These are phyloP conservation scores for Melampsora medusae DNA, from an alignment of 1,284 basidiomycete species.

Conservation along the genomic window DNA sequence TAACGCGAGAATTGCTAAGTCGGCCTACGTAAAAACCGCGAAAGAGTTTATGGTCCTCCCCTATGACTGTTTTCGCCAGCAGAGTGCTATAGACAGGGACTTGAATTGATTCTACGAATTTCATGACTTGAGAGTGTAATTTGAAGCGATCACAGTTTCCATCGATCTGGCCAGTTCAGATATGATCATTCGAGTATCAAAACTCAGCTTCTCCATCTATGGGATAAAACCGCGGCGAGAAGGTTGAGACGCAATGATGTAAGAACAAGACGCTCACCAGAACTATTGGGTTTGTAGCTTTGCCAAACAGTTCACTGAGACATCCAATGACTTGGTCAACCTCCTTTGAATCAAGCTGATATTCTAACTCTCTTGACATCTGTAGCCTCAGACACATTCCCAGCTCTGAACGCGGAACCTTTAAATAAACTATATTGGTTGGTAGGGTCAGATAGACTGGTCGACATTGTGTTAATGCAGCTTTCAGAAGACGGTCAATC, in stretches of 20 bases:
- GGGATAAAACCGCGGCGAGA: not conserved
- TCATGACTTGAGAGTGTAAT: not conserved
- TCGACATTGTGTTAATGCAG: slow-evolving; percentile 72
- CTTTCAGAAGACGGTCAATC: slow-evolving; percentile 76
- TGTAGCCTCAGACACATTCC: slow-evolving; percentile 60
- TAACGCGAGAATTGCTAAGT: slow-evolving; percentile 62
- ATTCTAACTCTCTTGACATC: slow-evolving; percentile 69
- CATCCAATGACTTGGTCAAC: not conserved
- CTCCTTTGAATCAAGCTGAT: slow-evolving; percentile 61
- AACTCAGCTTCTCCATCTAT: not conserved
- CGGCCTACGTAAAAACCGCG: slow-evolving; percentile 68
- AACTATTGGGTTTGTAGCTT: not conserved
- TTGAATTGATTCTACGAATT: slow-evolving; percentile 15
- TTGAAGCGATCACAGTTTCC: slow-evolving; percentile 28
- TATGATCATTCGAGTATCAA: not conserved
- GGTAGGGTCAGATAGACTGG: slow-evolving; percentile 87
- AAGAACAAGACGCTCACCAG: not conserved
- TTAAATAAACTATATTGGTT: slow-evolving; percentile 72
- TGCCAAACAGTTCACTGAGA: not conserved
- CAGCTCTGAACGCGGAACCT: slow-evolving; percentile 68
- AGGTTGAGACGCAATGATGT: slow-evolving; percentile 56
- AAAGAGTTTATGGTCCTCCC: slow-evolving; percentile 75
- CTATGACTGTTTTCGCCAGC: slow-evolving; percentile 82
- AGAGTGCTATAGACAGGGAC: slow-evolving; percentile 62
- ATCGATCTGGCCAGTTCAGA: not conserved